Evolutionary conservation across 164 flowering plant species (phyloP).

Genomic region (Stephania cephalantha): DNA sequence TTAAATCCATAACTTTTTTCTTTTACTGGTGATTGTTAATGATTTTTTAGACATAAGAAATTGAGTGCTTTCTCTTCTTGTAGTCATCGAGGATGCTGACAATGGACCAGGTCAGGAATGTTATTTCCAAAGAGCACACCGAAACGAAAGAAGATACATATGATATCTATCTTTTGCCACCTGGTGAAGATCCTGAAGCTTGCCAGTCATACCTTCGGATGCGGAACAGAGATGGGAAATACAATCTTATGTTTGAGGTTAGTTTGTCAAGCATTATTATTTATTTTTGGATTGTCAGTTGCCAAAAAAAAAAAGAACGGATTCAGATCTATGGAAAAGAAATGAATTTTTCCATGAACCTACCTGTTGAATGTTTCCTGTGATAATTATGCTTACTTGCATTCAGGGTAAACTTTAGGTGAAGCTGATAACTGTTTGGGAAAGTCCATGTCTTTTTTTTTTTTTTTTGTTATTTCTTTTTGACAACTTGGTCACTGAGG

Average conservation of each 20-base stretch:
- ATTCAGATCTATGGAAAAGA: neutral
- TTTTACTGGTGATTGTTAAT: neutral
- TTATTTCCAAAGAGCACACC: constrained; percentile 41
- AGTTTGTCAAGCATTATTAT: constrained; percentile 10
- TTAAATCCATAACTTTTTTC: neutral
- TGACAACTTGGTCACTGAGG: no score
- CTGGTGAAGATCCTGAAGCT: constrained; percentile 97
- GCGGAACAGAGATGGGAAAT: constrained; percentile 95
- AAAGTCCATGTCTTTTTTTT: neutral
- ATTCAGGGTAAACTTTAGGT: neutral
- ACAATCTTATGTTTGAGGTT: constrained; percentile 99
- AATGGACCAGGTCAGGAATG: constrained; percentile 61
- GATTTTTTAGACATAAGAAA: constrained; percentile 6
- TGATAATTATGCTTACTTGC: neutral
- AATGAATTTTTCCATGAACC: neutral
- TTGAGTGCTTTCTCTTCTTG: constrained; percentile 25
- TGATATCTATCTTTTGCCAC: constrained; percentile 95
- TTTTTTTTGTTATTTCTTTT: no score
- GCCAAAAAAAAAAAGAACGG: neutral
- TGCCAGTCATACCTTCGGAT: constrained; percentile 96
- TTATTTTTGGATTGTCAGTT: neutral
- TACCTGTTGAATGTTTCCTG: neutral
- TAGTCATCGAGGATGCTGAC: constrained; percentile 63
- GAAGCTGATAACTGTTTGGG: neutral
- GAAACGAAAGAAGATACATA: constrained; percentile 77